These are phyloP conservation scores for barrel medic (Medicago truncatula) DNA, from an alignment of 306 rosid genomes.

Conservation along the genomic window DNA sequence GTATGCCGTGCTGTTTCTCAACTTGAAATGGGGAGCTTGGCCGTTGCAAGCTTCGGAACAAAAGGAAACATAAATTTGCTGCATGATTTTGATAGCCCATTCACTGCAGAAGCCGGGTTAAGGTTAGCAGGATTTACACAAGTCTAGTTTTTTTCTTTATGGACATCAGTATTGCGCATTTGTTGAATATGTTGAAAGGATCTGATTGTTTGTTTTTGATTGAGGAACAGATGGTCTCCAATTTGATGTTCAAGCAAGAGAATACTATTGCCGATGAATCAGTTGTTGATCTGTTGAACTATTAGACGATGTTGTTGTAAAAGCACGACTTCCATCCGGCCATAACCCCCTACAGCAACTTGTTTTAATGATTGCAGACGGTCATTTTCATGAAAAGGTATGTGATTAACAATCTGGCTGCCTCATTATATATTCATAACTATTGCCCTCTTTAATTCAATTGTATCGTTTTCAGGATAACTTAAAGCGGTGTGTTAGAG, in stretches of 20 bases:
- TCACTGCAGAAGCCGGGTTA: slow-evolving; percentile 80
- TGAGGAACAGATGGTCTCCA: slow-evolving; percentile 75
- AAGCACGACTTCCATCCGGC: slow-evolving; percentile 89
- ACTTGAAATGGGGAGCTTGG: slow-evolving; percentile 82
- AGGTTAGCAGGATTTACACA: slow-evolving; percentile 53
- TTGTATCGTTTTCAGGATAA: slow-evolving; percentile 54
- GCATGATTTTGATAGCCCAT: slow-evolving; percentile 86
- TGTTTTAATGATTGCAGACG: slow-evolving; percentile 88
- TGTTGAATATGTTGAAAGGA: slow-evolving; percentile 5
- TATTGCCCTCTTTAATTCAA: neutral
- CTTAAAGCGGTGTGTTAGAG: slow-evolving; percentile 66
- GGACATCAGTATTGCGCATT: neutral
- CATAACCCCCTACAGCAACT: slow-evolving; percentile 85
- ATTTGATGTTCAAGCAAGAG: slow-evolving; percentile 86
- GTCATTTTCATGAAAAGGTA: slow-evolving; percentile 81
- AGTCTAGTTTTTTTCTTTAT: neutral
- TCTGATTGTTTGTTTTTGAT: slow-evolving; percentile 40
- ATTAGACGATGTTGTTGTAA: slow-evolving; percentile 69
- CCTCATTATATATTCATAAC: neutral
- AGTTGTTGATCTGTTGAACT: slow-evolving; percentile 78
- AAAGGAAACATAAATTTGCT: slow-evolving; percentile 80
- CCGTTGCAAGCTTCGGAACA: slow-evolving; percentile 91
- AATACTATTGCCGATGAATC: slow-evolving; percentile 81
- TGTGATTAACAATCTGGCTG: neutral
- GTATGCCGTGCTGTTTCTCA: slow-evolving; percentile 94